Evolutionary conservation across 1,284 basidiomycete species (phyloP), one percentile per base, ranked within the genome.

Genomic region (Ganoderma boninense): DNA sequence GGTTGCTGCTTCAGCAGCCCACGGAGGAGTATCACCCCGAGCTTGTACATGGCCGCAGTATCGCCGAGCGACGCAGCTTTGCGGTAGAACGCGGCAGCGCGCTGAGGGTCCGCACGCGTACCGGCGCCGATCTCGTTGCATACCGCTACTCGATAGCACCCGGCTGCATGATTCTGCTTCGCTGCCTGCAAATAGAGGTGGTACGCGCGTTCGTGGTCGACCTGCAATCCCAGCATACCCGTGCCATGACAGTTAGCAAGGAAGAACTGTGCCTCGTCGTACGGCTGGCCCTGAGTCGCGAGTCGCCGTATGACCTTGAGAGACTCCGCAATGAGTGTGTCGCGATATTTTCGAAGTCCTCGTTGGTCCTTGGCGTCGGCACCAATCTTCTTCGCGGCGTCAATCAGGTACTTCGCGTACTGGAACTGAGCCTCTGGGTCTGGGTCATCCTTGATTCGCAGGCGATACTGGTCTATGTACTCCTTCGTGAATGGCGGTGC

Each of bases 81-180:
- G 72, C 97, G 92, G 83, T 99, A 99, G 81, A 99, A 99, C 18
- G 97, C 91, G 57, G 97, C 92, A 4, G 97, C 97, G 44, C 97
- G 90, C 40, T 92, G 87, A 2, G 92, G 91, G 78, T 99, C 97
- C 70, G 92, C 89, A 74, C 93, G 88, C 1, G 98, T 99, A n/a
- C 98, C 98, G 0, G 97, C 97, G n/a, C 98, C 98, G 69, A 99
- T 95, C 82, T 99, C 98, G 82, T 99, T 99, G 82, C 98, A 99
- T 5, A 99, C 97, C 4, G 97, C 98, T 42, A 98, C 97, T 60
- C 98, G 94, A 80, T 99, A 99, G 40, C 95, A 97, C 29, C 97
- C 97, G 0, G 96, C 91, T 0, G 98, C 90, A 79, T 99, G 96
- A 79, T 98, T 98, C 82, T 98, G 95, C 83, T 99, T 99, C 49